Base-by-base conservation (phyloP, 768 basidiomycete species). In the Lactarius hatsudake region DNA sequence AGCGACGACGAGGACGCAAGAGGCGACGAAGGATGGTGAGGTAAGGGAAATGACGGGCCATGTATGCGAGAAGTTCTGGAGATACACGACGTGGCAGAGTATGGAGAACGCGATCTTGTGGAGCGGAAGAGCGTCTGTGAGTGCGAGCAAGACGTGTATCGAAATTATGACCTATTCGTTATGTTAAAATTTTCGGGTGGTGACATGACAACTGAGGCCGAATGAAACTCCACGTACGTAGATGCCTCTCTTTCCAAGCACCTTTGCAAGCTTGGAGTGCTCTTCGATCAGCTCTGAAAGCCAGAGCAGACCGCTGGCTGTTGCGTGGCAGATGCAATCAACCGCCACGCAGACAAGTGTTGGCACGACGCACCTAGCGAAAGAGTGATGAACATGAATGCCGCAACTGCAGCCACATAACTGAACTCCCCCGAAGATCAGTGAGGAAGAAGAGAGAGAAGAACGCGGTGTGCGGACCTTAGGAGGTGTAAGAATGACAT, bases 201-300 rank as follows among this genome's bases (percentile, higher is more conserved):
- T 34, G 28, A 56, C 12, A 17, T 30, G 28, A 28, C 54, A 32
- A 32, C 18, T 30, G 17, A 3, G 17, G 3, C 4, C 32, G 30
- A 18, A 6, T 13, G 43, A 17, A 5, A 13, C 17, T 13, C 12
- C 5, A 82, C 93, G 71, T 75, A 96, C 96, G 78, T 93, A 95
- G 68, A 92, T 93, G n/a, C 87, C 84, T 70, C 91, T 80, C 76
- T 93, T 88, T 1, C 97, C 97, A 28, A 94, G 75, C 0, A 78
- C 71, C 79, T 98, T 99, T 15, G 97, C 91, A 64, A 84, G 74
- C 56, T 85, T 85, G 15, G 94, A 88, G 75, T 96, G 90, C 75
- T 98, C 96, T 76, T 98, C 96, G 69, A 98, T 98, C 38, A 98
- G 76, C 75, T 98, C 96, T 2, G 96, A 95, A 38, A 96, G 80